Conservation (phyloP, 495 filamentous ascomycete genomes). For the Penicillium pancosmium region DNA sequence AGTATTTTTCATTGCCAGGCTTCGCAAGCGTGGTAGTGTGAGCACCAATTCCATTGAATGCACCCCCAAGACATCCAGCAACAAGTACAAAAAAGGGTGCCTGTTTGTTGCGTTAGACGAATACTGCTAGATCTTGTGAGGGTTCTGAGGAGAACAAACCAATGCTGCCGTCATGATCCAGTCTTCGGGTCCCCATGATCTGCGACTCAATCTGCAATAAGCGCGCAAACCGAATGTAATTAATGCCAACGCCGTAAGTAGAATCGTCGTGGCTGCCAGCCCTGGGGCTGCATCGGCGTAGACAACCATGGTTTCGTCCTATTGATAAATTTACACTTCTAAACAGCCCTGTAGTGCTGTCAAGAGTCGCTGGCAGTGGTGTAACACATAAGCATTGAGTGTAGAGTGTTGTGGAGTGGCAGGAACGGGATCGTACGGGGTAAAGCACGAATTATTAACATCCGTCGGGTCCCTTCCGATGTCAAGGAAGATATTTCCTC, state of each 20-base stretch:
- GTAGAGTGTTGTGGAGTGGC: slow-evolving; percentile 1
- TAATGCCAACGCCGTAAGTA: slow-evolving; percentile 22
- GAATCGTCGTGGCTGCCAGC: slow-evolving; percentile 23
- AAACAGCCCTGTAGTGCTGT: slow-evolving; percentile 21
- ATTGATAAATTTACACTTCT: neutral
- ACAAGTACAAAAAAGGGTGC: slow-evolving; percentile 26
- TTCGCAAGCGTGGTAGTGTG: slow-evolving; percentile 12
- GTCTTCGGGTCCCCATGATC: slow-evolving; percentile 27
- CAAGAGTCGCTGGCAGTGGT: neutral
- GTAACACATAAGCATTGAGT: neutral
- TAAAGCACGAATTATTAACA: neutral
- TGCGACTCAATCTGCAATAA: slow-evolving; percentile 22
- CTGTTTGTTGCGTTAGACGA: slow-evolving; percentile 9
- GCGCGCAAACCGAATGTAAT: slow-evolving; percentile 24
- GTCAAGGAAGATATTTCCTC: neutral
- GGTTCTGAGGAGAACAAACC: slow-evolving; percentile 6
- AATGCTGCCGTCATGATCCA: slow-evolving; percentile 32
- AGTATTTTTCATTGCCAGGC: slow-evolving; percentile 23
- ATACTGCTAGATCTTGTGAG: neutral
- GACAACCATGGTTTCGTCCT: slow-evolving; percentile 19
- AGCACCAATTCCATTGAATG: slow-evolving; percentile 30
- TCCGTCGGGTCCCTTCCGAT: neutral
- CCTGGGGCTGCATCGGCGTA: slow-evolving; percentile 24
- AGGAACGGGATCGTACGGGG: slow-evolving; percentile 1
- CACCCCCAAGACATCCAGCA: slow-evolving; percentile 25